Percentiles rank a stretch among this genome's conserved stretches.
phyloP scores from a whole-genome alignment of 2,329 filamentous ascomycete species.

The Neocatenulostroma microsporum region DNA sequence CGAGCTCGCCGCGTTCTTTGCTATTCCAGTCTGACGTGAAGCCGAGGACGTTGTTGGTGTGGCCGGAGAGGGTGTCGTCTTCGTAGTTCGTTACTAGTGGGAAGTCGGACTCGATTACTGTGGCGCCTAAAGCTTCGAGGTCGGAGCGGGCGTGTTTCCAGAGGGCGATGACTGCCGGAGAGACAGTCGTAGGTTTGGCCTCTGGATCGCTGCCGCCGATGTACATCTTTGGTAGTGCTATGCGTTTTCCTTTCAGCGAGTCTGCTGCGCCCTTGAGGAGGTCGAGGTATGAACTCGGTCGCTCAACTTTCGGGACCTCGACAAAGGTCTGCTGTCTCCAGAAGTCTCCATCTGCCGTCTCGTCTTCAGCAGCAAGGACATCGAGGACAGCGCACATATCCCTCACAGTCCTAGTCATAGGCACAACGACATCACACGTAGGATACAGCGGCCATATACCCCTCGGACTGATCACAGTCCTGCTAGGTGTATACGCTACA shows the following conservation, averaged over 20 bases:
- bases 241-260: slow-evolving; percentile 37
- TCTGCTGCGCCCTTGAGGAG: slow-evolving; percentile 22
- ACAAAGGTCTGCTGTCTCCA: slow-evolving; percentile 47
- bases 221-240: slow-evolving; percentile 48
- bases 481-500: slow-evolving; percentile 50
- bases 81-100: slow-evolving; percentile 42
- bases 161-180: slow-evolving; percentile 32
- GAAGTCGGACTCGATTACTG: slow-evolving; percentile 39
- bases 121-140: slow-evolving; percentile 37
- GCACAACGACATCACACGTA: slow-evolving; percentile 49
- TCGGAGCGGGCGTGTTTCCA: slow-evolving; percentile 29
- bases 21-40: slow-evolving; percentile 41
- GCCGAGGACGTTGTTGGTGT: slow-evolving; percentile 35
- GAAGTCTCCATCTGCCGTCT: slow-evolving; percentile 42
- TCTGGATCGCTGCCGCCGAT: slow-evolving; percentile 34
- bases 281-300: slow-evolving; percentile 29
- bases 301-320: slow-evolving; percentile 31
- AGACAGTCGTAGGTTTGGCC: slow-evolving; percentile 31
- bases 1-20: slow-evolving; percentile 42
- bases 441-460: slow-evolving; percentile 51
- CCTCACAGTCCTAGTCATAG: slow-evolving; percentile 43
- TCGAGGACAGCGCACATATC: slow-evolving; percentile 47
- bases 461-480: slow-evolving; percentile 44
- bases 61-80: slow-evolving; percentile 29
- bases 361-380: slow-evolving; percentile 41